Evolutionary conservation across 306 rosid species (phyloP).

Genomic region (Cicer cuneatum): DNA sequence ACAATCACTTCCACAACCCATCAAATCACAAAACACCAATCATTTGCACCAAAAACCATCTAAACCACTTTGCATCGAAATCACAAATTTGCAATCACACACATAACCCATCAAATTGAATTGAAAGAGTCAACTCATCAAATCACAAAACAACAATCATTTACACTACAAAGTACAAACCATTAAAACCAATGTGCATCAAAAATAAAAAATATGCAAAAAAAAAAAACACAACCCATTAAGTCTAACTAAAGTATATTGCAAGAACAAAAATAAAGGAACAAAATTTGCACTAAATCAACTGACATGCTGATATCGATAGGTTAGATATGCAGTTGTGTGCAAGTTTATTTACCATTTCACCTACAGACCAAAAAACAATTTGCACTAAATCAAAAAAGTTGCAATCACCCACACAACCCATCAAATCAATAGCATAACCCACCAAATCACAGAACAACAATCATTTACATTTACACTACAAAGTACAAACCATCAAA

Average conservation of each 20-base stretch:
- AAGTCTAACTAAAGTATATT: too few relatives aligned
- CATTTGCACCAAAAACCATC: not conserved
- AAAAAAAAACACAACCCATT: too few relatives aligned
- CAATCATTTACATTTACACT: not conserved
- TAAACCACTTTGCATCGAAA: slow-evolving; percentile 27
- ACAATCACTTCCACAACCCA: slow-evolving; percentile 5
- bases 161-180: not conserved
- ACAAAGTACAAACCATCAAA: not conserved
- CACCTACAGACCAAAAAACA: too few relatives aligned
- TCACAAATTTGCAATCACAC: not conserved
- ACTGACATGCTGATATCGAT: too few relatives aligned
- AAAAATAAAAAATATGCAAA: too few relatives aligned
- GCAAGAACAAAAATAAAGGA: too few relatives aligned
- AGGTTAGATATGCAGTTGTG: too few relatives aligned
- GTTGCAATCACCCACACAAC: too few relatives aligned
- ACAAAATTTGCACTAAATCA: too few relatives aligned
- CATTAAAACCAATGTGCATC: too few relatives aligned
- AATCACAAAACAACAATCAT: slow-evolving; percentile 8
- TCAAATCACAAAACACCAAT: slow-evolving; percentile 9
- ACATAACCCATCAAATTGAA: slow-evolving; percentile 1
- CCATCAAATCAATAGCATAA: not conserved
- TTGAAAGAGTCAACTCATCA: not conserved
- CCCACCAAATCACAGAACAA: not conserved
- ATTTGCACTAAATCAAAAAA: not conserved
- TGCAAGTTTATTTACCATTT: too few relatives aligned